A percentile compares a stretch with the other conserved stretches of the same genome.
These are phyloP conservation scores for Isabelozyma heimii DNA, from an alignment of 805 yeast species.

Conservation along the genomic window DNA sequence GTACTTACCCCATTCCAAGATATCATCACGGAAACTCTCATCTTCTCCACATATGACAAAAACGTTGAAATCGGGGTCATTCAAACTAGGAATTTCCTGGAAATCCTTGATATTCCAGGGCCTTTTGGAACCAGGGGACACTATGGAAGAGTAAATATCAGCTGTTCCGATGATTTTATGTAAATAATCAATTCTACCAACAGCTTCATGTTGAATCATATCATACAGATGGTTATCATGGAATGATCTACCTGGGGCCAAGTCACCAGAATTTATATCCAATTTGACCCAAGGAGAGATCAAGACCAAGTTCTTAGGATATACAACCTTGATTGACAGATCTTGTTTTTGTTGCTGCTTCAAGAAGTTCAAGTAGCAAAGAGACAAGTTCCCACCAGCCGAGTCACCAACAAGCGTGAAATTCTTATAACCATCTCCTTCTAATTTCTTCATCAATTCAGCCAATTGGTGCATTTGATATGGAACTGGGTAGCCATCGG, in stretches of 20 bases:
- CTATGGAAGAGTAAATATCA: conserved; percentile 8
- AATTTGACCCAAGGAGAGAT: conserved; percentile 41
- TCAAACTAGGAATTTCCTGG: conserved; percentile 29
- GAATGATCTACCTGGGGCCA: conserved; percentile 30
- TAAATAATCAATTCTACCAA: conserved; percentile 2
- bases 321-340: conserved; percentile 9
- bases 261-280: conserved; percentile 16
- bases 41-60: conserved; percentile 40
- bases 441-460: conserved; percentile 20
- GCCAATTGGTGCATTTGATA: conserved; percentile 29
- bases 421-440: conserved; percentile 20
- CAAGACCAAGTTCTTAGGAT: conserved; percentile 25
- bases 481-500: conserved; percentile 29
- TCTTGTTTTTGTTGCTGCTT: conserved; percentile 6
- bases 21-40: conserved; percentile 40
- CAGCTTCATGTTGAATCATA: conserved; percentile 12
- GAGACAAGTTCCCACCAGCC: conserved; percentile 39
- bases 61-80: conserved; percentile 20
- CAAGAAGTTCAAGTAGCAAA: conserved; percentile 28
- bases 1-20: conserved; percentile 30
- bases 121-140: conserved; percentile 22
- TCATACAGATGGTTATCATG: conserved; percentile 24
- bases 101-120: conserved; percentile 27
- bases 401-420: conserved; percentile 40
- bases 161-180: conserved; percentile 10